Percentiles rank a stretch among this genome's conserved stretches.
phyloP scores from a whole-genome alignment of 495 filamentous ascomycete species.

The Daldinia childiae region DNA sequence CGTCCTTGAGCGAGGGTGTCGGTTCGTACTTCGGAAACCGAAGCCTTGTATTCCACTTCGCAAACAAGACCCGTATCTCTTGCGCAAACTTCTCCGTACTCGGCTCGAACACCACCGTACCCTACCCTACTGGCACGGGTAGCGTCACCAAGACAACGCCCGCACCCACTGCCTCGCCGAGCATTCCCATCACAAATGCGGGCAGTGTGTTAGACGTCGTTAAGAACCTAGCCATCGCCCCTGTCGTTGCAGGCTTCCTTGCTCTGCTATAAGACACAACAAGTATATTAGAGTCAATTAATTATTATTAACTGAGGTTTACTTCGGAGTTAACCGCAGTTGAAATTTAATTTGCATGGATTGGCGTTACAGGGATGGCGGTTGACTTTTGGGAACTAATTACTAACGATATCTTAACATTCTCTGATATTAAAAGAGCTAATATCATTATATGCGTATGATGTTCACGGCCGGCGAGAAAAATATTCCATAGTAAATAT shows the following conservation, averaged over 20 bases:
- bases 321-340: not conserved
- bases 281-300: not conserved
- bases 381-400: constrained; percentile 3
- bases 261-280: constrained; percentile 20
- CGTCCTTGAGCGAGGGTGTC: constrained; percentile 65
- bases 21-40: constrained; percentile 81
- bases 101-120: constrained; percentile 20
- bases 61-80: constrained; percentile 73
- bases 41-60: constrained; percentile 78
- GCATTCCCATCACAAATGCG: constrained; percentile 17
- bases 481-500: constrained; percentile 4
- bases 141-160: constrained; percentile 12
- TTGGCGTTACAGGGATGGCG: constrained; percentile 19
- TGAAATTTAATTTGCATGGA: not conserved
- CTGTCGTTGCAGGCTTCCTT: constrained; percentile 36
- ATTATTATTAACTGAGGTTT: not conserved
- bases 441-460: constrained; percentile 2
- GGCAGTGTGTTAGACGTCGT: constrained; percentile 8
- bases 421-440: too few species aligned
- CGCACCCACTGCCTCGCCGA: constrained; percentile 16
- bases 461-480: not conserved
- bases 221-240: constrained; percentile 36
- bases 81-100: constrained; percentile 72
- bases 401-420: too few species aligned
- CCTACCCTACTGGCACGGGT: constrained; percentile 28